A percentile compares a stretch with the other conserved stretches of the same genome.
These are phyloP conservation scores for Ustilago vetiveriae DNA, from an alignment of 1,284 basidiomycete genomes.

Conservation along the genomic window DNA sequence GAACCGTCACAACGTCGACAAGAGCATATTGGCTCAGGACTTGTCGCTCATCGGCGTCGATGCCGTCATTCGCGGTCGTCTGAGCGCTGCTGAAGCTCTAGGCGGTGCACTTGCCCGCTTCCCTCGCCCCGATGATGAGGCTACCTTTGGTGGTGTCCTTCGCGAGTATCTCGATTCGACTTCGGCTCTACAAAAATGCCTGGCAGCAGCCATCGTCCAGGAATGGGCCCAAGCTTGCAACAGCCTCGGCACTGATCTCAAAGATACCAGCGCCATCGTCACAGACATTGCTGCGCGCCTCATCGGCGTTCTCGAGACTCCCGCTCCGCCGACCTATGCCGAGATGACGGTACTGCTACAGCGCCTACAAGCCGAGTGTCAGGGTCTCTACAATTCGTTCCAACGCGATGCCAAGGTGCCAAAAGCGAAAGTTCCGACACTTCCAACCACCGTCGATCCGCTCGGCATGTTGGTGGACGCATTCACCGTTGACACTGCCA, in stretches of 20 bases:
- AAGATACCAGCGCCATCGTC: conserved; percentile 29
- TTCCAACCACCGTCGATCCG: conserved; percentile 80
- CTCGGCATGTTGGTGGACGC: conserved; percentile 73
- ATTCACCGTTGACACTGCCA: conserved; percentile 85
- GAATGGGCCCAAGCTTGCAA: conserved; percentile 79
- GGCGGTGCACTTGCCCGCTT: conserved; percentile 78
- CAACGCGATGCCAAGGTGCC: conserved; percentile 85
- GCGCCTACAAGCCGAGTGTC: conserved; percentile 83
- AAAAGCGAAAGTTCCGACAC: conserved; percentile 78
- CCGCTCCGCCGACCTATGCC: conserved; percentile 80
- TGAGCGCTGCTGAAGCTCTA: conserved; percentile 82
- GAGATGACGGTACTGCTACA: conserved; percentile 87
- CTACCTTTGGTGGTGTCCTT: conserved; percentile 73
- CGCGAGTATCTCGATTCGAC: conserved; percentile 82
- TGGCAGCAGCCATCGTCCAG: conserved; percentile 84
- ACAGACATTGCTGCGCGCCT: conserved; percentile 73
- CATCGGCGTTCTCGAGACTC: conserved; percentile 78
- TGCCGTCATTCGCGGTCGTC: conserved; percentile 80
- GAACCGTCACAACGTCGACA: conserved; percentile 85
- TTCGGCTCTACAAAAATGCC: conserved; percentile 89
- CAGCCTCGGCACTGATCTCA: conserved; percentile 30
- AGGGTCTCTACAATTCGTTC: conserved; percentile 82
- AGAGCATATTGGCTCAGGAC: conserved; percentile 92
- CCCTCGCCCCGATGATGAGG: conserved; percentile 69
- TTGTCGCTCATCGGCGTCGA: conserved; percentile 83